Base-by-base conservation (phyloP, 441 rosid species). In the Populus trichocarpa region DNA sequence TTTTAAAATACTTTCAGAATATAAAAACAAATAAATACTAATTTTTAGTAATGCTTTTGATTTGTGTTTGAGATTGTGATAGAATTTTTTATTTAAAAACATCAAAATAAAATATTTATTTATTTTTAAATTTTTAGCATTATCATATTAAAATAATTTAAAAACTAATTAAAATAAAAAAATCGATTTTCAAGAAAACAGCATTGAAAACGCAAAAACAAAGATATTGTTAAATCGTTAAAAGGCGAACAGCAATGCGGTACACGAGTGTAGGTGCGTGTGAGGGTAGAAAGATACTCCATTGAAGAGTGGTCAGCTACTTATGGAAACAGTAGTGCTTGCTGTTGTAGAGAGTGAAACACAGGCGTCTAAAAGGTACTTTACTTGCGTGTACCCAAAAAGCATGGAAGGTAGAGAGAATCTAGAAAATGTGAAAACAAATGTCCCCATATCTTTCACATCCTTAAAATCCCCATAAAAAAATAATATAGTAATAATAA, bases 371-470 rank as follows among this genome's bases (percentile, higher is more conserved):
- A 14, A 14, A 46, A 46, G 57, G 57, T 46, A 14, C 57, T 46
- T 30, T 42, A 42, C 14, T 64, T 73, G 42, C 72, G 77, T 79
- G 79, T 75, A 75, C 84, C 87, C 86, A 75, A 75, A 83, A 78
- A 77, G 84, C 81, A 81, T 78, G 86, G 84, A 79, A 78, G 81
- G 82, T 30, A 26, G 83, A 80, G 83, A 83, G 87, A 84, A 82
- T 86, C 88, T 83, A 84, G 80, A 83, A 74, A 80, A 72, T 85
- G 77, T 81, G 81, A 78, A 79, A 76, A 75, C 78, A 78, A 67
- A 14, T 80, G 77, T 66, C 73, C 75, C 75, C 75, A 72, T 77
- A 38, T 79, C 83, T 80, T 79, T 73, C 79, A 79, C 78, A 71
- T 82, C 82, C 84, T 65, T 9, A 33, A 8, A 63, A n/a, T 32